Evolutionary conservation across 1,284 basidiomycete species (phyloP), one percentile per base, ranked within the genome.

Genomic region (Cryptococcus neoformans): DNA sequence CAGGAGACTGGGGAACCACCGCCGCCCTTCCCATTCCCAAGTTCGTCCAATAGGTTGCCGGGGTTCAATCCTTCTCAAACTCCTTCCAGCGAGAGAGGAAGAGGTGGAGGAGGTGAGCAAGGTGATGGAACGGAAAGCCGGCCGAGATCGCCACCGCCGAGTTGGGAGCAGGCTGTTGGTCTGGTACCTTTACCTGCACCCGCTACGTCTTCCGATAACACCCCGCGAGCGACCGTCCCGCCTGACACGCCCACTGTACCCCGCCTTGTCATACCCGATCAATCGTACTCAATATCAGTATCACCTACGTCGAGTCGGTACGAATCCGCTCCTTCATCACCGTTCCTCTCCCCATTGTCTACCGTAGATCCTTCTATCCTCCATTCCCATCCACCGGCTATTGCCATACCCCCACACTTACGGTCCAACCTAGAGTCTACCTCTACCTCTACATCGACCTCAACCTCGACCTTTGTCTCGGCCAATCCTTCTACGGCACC

Each of bases 1-100:
- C 73, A 72, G 2, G 72, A 75, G 45, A 45, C 63, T 1, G 60
- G 54, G 3, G 73, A 76, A 50, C 65, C 74, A 9, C 72, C 72
- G 5, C 74, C 74, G 42, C 67, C 73, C 10, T 76, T 76, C 53
- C 68, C 70, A 0, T 70, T 72, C 40, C 72, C 69, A 0, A 70
- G 67, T 4, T 16, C 68, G 1, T 68, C 68, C 28, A 28, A 28
- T 28, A 0, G 63, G 66, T 35, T 54, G 54, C 4, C 62, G 70
- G 6, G 54, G 64, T 0, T 69, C 74, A 9, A 69, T 70, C 3
- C 57, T 60, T 5, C 71, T 74, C 50, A 40, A 54, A 10, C 44
- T 55, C 1, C 38, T 28, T 40, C 21, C 50, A 35, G 9, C 36
- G 12, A 37, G 28, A 41, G 35, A 38, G 7, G 11, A 14, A 28